Base-by-base conservation (phyloP, 202 grass and related monocot genomes). In the Cymbopogon flexuosus region DNA sequence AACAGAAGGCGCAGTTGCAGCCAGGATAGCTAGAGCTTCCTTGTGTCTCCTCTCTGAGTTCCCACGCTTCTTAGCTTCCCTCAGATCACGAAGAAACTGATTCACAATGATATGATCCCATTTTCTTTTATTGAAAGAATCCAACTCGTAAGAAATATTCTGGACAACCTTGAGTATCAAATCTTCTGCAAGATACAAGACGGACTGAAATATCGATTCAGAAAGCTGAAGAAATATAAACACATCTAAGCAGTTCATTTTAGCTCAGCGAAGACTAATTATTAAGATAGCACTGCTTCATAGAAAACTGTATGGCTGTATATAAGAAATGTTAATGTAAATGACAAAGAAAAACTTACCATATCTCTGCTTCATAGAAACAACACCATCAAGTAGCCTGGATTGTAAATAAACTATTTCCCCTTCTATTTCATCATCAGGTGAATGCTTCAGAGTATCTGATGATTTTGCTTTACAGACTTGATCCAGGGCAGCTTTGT, bases 21-120 rank as follows among this genome's bases (percentile, higher is more conserved):
- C 92, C 69, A 96, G 77, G 69, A 99, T 94, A 76, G 93, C 92
- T 54, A 96, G 90, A 81, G 96, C 96, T 96, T 99, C 96, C 88
- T 93, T 99, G 59, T 99, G 90, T 37, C 90, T 96, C 87, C 89
- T 88, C 56, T 99, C 96, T 82, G 92, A 87, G 58, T 92, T 87
- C 22, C 96, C 96, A 31, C 93, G 92, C 84, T 99, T 99, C 87
- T 99, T 99, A 76, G 90, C 93, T 83, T 99, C 96, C 68, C 89
- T 84, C 78, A 99, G 78, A 83, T 99, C 96, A 49, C 93, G 96
- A 80, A 99, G 88, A 62, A 91, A 99, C 79, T 99, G 96, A 58
- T 90, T 91, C 15, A 91, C 93, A 79, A 96, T 86, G 69, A 99
- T 90, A 75, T 93, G 81, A 49, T 99, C 90, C 96, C 96, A 99